These are phyloP conservation scores for Claviceps quebecensis DNA, from an alignment of 2,329 filamentous ascomycete species.

Conservation along the genomic window DNA sequence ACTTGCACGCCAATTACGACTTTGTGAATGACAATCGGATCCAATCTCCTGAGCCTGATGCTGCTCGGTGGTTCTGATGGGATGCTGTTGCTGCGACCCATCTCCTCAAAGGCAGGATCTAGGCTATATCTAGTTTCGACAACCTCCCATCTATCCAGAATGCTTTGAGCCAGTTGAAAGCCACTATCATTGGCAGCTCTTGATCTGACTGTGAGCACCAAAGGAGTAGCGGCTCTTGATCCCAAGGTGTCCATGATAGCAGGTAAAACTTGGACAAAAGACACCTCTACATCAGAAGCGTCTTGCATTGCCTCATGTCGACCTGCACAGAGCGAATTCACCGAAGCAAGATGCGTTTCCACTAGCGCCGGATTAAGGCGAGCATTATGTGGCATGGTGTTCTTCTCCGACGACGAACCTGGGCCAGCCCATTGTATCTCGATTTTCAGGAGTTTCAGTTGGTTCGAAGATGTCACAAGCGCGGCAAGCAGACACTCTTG, in stretches of 20 bases:
- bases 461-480: constrained; percentile 54
- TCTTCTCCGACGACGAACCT: constrained; percentile 37
- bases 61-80: constrained; percentile 18
- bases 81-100: constrained; percentile 48
- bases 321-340: constrained; percentile 41
- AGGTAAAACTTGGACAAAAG: constrained; percentile 61
- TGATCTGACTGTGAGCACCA: constrained; percentile 62
- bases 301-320: constrained; percentile 29
- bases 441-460: constrained; percentile 61
- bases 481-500: constrained; percentile 44
- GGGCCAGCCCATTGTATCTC: constrained; percentile 59
- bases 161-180: constrained; percentile 53
- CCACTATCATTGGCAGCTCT: constrained; percentile 37
- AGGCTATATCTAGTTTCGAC: constrained; percentile 52
- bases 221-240: constrained; percentile 41
- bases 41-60: constrained; percentile 44
- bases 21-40: constrained; percentile 58
- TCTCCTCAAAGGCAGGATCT: constrained; percentile 64
- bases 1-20: constrained; percentile 54
- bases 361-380: constrained; percentile 37
- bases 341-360: constrained; percentile 42
- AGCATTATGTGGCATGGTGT: constrained; percentile 29
- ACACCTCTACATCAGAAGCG: constrained; percentile 47
- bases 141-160: constrained; percentile 75
- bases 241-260: constrained; percentile 44